phyloP scores from a whole-genome alignment of 2,329 filamentous ascomycete genomes.

The Microdochium trichocladiopsis region DNA sequence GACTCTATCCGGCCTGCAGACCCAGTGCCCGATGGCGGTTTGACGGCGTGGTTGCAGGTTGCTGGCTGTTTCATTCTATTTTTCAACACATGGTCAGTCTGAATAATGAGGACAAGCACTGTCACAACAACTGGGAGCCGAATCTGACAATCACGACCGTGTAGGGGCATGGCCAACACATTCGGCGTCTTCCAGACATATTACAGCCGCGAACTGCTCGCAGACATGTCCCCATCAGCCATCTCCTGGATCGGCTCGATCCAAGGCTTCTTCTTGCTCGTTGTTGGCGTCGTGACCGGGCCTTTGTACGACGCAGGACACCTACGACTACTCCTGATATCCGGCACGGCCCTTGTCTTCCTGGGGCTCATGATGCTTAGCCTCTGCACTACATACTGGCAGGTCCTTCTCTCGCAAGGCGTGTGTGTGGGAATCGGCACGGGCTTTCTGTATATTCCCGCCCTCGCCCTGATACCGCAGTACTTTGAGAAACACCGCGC shows the following conservation, averaged over 20 bases:
- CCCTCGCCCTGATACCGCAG: constrained; percentile 28
- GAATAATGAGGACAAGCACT: background rate
- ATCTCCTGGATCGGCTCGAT: constrained; percentile 20
- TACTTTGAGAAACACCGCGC: constrained; percentile 31
- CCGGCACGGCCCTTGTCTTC: constrained; percentile 15
- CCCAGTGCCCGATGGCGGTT: constrained; percentile 19
- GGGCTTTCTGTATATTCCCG: constrained; percentile 29
- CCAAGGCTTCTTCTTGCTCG: constrained; percentile 19
- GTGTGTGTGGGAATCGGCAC: constrained; percentile 33
- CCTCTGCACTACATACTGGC: constrained; percentile 21
- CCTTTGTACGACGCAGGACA: constrained; percentile 20
- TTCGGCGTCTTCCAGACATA: constrained; percentile 26
- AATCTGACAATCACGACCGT: background rate
- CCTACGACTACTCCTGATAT: constrained; percentile 10
- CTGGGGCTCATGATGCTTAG: constrained; percentile 20
- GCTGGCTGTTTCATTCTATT: constrained; percentile 23
- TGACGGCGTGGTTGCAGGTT: constrained; percentile 27
- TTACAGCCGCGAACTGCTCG: constrained; percentile 21
- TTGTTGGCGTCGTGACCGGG: constrained; percentile 17
- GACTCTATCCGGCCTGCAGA: background rate
- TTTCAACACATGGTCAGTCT: constrained; percentile 24
- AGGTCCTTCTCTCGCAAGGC: constrained; percentile 28
- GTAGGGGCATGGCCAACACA: constrained; percentile 24
- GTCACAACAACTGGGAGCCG: background rate
- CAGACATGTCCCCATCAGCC: constrained; percentile 8